These are phyloP conservation scores for Sporothrix luriei DNA, from an alignment of 2,329 filamentous ascomycete species.

Conservation along the genomic window DNA sequence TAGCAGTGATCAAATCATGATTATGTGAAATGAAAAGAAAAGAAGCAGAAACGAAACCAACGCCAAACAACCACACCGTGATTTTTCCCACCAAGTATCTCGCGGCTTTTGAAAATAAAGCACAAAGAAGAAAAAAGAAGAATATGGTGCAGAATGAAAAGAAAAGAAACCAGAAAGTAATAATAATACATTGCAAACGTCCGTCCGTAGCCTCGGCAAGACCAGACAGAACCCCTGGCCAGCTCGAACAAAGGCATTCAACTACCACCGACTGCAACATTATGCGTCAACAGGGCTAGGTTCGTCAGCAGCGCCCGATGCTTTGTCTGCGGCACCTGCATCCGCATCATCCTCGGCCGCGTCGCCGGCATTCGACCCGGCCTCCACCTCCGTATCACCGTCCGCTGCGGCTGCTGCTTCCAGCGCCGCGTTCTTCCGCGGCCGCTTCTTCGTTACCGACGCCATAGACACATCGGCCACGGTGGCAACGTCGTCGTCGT, in stretches of 20 bases:
- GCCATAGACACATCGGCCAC: constrained; percentile 17
- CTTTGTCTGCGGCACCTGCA: neutral
- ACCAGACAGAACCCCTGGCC: neutral
- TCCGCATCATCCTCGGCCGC: constrained; percentile 8
- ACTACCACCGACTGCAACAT: neutral
- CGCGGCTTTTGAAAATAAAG: neutral
- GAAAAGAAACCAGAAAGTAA: neutral
- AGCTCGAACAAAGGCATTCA: neutral
- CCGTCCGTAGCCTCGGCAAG: neutral
- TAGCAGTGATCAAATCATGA: neutral
- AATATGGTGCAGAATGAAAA: neutral
- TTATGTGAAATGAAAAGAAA: neutral
- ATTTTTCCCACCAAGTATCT: neutral
- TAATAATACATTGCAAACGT: neutral
- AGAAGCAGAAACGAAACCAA: neutral
- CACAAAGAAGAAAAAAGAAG: neutral
- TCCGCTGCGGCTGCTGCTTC: neutral
- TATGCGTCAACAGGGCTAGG: constrained; percentile 1
- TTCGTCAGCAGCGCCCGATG: neutral
- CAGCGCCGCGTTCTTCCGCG: constrained; percentile 42
- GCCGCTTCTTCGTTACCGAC: constrained; percentile 35
- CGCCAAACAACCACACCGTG: neutral
- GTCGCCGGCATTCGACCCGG: neutral
- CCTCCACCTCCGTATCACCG: constrained; percentile 22
- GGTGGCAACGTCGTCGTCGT: constrained; percentile 38